Conservation (phyloP, 2,329 filamentous ascomycete genomes). For the Talaromyces verruculosus region DNA sequence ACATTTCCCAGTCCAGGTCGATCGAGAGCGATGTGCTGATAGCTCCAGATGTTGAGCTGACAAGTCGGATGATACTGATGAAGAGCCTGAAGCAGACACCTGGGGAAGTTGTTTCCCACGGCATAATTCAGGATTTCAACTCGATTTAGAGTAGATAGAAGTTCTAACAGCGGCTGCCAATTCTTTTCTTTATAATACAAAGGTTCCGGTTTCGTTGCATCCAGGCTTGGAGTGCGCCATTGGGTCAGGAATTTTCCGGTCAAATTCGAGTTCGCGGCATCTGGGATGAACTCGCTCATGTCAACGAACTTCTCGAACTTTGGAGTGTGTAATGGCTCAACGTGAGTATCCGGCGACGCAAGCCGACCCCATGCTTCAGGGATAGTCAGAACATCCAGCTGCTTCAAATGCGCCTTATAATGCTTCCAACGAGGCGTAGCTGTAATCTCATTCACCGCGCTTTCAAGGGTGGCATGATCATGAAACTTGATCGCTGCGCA, state of each 20-base stretch:
- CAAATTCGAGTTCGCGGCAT: neutral
- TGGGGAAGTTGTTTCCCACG: neutral
- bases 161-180: neutral
- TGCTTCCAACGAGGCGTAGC: neutral
- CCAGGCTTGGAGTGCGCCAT: too few relatives aligned
- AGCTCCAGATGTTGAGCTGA: neutral
- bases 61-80: constrained; percentile 7
- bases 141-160: neutral
- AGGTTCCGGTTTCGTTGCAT: neutral
- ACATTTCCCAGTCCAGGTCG: neutral
- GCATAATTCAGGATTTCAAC: constrained; percentile 4
- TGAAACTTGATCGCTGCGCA: neutral
- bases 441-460: neutral
- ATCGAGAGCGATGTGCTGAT: neutral
- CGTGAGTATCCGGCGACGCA: neutral
- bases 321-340: neutral
- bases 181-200: neutral
- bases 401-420: neutral
- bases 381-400: neutral
- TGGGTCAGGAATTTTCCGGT: neutral
- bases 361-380: neutral
- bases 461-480: neutral
- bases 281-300: neutral
- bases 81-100: neutral
- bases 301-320: neutral